These are phyloP conservation scores for Phytophthora citrophthora DNA, from an alignment of 352 stramenopile genomes.

Conservation along the genomic window DNA sequence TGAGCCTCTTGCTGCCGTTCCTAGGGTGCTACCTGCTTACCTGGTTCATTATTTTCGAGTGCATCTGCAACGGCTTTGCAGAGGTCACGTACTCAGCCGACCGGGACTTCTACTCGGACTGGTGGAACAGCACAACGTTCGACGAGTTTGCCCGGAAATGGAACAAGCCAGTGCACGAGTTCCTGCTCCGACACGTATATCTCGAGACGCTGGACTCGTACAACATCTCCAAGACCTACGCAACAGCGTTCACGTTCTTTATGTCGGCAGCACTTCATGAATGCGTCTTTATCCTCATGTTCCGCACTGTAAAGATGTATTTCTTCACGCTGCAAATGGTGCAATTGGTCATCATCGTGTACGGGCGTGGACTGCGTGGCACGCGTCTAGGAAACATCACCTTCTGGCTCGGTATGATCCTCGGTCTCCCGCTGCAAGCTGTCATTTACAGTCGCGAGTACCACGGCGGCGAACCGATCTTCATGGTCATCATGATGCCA, in stretches of 20 bases:
- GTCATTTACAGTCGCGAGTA: constrained; percentile 87
- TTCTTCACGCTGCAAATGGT: constrained; percentile 96
- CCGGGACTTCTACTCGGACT: constrained; percentile 96
- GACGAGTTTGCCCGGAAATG: constrained; percentile 93
- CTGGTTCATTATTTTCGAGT: constrained; percentile 98
- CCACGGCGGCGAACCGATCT: constrained; percentile 78
- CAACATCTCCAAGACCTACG: constrained; percentile 76
- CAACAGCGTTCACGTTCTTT: constrained; percentile 92
- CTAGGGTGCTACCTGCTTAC: constrained; percentile 95
- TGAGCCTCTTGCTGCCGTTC: constrained; percentile 92
- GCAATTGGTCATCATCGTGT: constrained; percentile 93
- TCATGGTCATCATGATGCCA: constrained; percentile 81
- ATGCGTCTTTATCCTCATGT: constrained; percentile 95
- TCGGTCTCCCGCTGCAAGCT: constrained; percentile 71
- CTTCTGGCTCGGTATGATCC: constrained; percentile 84
- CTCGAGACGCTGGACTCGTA: constrained; percentile 78
- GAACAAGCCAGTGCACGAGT: constrained; percentile 98
- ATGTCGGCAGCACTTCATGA: constrained; percentile 96
- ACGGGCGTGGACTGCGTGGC: constrained; percentile 72
- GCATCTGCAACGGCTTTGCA: constrained; percentile 95
- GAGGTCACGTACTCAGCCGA: constrained; percentile 93
- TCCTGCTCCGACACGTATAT: constrained; percentile 89
- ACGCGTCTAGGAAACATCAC: constrained; percentile 80
- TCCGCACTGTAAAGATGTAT: constrained; percentile 93
- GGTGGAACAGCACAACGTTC: constrained; percentile 97